Base-by-base conservation (phyloP, 2,329 filamentous ascomycete species). In the Aureobasidium leucospermi region DNA sequence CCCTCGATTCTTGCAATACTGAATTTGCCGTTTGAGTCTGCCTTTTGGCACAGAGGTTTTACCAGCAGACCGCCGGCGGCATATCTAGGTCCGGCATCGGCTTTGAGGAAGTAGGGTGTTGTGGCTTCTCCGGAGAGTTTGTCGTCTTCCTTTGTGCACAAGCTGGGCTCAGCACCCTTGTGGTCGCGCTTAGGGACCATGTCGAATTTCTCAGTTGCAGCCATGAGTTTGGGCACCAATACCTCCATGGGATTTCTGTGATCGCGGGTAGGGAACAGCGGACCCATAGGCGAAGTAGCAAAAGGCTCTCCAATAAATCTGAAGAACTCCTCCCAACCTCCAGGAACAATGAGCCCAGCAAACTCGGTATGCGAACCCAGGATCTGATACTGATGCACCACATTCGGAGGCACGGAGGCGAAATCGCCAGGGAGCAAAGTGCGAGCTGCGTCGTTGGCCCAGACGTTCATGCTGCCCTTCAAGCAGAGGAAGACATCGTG, bases 321-420 rank as follows among this genome's bases (percentile, higher is more conserved):
- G 71, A 84, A 85, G 71, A 85, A 84, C 64, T 84, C 81, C 31
- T 82, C 73, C 82, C 81, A 84, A 65, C 81, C 81, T 5, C 80
- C 81, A 0, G 81, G 81, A 0, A 79, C 79, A 31, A 84, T 78
- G 3, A 85, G 68, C 13, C 81, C 80, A 1, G 80, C 69, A 19
- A 76, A 76, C 62, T 84, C 82, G 2, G 80, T 80, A 62, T 83
- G 79, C 0, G 79, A 74, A 1, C 80, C 80, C 1, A 81, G 70
- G 29, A 81, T 71, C 59, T 83, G 77, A 4, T 81, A 81, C 63
- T 82, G 81, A 65, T 85, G 82, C 47, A 84, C 72, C 19, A 47
- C 41, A 19, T 46, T 57, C 8, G 81, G 81, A 51, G 81, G 81
- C 3, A 83, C 76, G 63, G 79, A 81, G 4, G 81, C 81, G 68